A percentile compares a stretch with the other conserved stretches of the same genome.
Evolutionary conservation across 176 grass and related monocot genomes (phyloP).

Genomic region (Ampelocalamus luodianensis): DNA sequence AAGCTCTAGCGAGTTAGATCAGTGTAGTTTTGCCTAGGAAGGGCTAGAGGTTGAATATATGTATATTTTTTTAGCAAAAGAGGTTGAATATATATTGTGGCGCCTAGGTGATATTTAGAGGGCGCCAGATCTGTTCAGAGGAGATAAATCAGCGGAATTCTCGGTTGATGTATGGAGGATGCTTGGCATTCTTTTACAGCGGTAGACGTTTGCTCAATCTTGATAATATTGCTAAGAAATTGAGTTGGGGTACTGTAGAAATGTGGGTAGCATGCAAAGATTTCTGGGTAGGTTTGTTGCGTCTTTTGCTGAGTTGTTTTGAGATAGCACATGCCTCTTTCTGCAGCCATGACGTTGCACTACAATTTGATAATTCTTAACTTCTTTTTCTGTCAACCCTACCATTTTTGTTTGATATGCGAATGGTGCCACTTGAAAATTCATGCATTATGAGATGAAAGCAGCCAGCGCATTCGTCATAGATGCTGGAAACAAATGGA

Average conservation of each 20-base stretch:
- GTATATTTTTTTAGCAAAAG: too few species aligned
- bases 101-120: constrained; percentile 12
- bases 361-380: not conserved
- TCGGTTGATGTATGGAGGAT: constrained; percentile 3
- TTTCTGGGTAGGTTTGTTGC: constrained; percentile 21
- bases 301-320: constrained; percentile 16
- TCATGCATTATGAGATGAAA: constrained; percentile 7
- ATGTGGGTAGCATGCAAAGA: not conserved
- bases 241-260: not conserved
- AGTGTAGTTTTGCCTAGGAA: not conserved
- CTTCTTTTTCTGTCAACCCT: not conserved
- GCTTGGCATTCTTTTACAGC: not conserved
- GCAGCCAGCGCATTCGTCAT: not conserved
- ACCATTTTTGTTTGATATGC: constrained; percentile 5
- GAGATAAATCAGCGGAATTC: not conserved
- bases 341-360: constrained; percentile 5
- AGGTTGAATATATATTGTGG: not conserved
- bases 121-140: constrained; percentile 25
- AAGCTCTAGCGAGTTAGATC: constrained; percentile 18
- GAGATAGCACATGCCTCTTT: not conserved
- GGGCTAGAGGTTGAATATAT: not conserved
- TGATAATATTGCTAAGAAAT: not conserved
- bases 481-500: constrained; percentile 24
- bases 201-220: not conserved
- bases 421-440: not conserved